Conservation (phyloP, 2,329 filamentous ascomycete genomes). For the Aspergillus pseudoglaucus region DNA sequence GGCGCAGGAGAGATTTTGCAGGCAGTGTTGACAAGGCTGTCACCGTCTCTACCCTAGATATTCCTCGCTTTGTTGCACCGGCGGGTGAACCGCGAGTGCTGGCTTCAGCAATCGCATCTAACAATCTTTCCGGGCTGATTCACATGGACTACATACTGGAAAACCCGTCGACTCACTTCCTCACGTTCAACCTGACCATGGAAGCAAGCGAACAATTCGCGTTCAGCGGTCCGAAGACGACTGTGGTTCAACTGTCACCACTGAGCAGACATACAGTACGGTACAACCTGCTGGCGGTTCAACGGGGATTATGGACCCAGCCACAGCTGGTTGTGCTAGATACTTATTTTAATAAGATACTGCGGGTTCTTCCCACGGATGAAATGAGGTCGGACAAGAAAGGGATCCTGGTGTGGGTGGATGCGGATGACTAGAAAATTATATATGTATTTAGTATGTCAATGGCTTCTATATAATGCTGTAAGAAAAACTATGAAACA, state of each 20-base stretch:
- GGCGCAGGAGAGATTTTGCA: constrained; percentile 54
- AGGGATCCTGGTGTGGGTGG: constrained; percentile 41
- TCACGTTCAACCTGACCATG: constrained; percentile 89
- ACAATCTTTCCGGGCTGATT: constrained; percentile 26
- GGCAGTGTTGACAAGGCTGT: constrained; percentile 24
- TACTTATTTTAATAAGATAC: constrained; percentile 85
- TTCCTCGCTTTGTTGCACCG: constrained; percentile 74
- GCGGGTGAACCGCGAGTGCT: constrained; percentile 83
- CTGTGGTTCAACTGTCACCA: constrained; percentile 73
- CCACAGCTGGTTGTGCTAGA: constrained; percentile 74
- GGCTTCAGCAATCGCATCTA: constrained; percentile 38
- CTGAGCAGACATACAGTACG: constrained; percentile 67
- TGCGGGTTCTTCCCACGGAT: constrained; percentile 73
- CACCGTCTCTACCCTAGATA: constrained; percentile 63
- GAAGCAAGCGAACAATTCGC: constrained; percentile 89
- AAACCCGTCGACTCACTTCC: constrained; percentile 88
- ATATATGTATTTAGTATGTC: not conserved
- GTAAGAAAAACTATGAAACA: not conserved
- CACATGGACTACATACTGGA: constrained; percentile 68
- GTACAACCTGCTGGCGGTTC: constrained; percentile 66
- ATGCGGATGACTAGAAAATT: constrained; percentile 29
- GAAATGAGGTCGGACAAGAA: constrained; percentile 55
- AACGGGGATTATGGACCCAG: constrained; percentile 59
- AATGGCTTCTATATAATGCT: not conserved
- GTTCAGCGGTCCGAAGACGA: constrained; percentile 81